Evolutionary conservation across 768 basidiomycete genomes (phyloP).

Genomic region (Pisolithus marmoratus): DNA sequence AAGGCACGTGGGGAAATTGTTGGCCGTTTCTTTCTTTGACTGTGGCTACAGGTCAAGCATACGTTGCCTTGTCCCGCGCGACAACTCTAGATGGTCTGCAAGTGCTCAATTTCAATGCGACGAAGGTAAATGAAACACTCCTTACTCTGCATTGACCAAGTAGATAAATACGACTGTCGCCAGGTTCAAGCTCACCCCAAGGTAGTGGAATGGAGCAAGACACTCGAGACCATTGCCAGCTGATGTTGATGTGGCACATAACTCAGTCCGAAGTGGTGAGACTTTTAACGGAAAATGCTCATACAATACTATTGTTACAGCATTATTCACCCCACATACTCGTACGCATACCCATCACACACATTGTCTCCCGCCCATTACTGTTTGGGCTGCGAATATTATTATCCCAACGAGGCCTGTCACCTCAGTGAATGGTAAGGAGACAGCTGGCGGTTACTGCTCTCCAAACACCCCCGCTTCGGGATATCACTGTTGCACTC

Average conservation of each 20-base stretch:
- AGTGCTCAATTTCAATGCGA: slow-evolving; percentile 70
- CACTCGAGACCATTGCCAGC: slow-evolving; percentile 45
- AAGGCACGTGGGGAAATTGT: slow-evolving; percentile 43
- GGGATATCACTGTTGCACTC: no score
- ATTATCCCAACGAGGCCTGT: no score
- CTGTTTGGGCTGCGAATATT: no score
- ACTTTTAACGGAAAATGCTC: no score
- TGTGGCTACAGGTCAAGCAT: slow-evolving; percentile 66
- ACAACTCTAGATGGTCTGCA: slow-evolving; percentile 82
- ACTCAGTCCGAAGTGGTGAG: no score
- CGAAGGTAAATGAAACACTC: slow-evolving; percentile 46
- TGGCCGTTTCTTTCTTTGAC: neutral
- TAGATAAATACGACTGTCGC: slow-evolving; percentile 4
- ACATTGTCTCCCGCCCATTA: no score
- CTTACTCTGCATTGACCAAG: neutral
- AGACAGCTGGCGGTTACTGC: no score
- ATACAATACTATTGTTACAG: no score
- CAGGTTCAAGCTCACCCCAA: slow-evolving; percentile 71
- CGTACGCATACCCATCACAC: no score
- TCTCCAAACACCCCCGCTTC: no score
- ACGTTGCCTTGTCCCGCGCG: slow-evolving; percentile 85
- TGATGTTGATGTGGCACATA: slow-evolving; percentile 1
- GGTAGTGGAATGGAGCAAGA: slow-evolving; percentile 68
- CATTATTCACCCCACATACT: no score
- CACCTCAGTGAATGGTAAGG: no score